Conservation (phyloP, 345 rosid species). For the Turritis glabra region DNA sequence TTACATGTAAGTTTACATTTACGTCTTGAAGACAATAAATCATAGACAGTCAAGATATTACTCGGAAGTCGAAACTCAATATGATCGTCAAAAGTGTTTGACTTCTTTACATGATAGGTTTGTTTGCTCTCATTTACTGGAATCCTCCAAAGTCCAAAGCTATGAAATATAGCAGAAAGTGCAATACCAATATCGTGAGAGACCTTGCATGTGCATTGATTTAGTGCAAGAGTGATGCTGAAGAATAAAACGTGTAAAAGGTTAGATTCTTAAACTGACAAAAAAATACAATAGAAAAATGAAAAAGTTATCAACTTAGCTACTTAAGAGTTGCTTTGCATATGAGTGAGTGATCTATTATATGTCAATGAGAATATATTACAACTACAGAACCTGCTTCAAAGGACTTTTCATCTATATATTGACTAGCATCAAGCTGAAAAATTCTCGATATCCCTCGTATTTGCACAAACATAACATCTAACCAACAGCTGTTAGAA, state of each 20-base stretch:
- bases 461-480: conserved; percentile 3
- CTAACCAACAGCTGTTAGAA: background rate
- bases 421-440: background rate
- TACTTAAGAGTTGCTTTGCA: too few species aligned
- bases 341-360: background rate
- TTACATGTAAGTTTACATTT: too few species aligned
- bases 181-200: background rate
- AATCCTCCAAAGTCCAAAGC: conserved; percentile 19
- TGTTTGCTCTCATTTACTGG: background rate
- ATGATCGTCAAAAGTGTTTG: too few species aligned
- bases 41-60: too few species aligned
- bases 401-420: background rate
- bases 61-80: too few species aligned
- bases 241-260: background rate
- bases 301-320: background rate
- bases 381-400: background rate
- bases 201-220: conserved; percentile 29
- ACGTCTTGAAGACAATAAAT: too few species aligned
- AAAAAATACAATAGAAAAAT: background rate
- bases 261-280: background rate
- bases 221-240: conserved; percentile 1
- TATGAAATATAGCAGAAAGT: conserved; percentile 8
- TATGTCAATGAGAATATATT: background rate
- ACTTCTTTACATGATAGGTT: background rate
- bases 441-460: background rate